Percentiles rank a stretch among this genome's conserved stretches.
phyloP scores from a whole-genome alignment of 192 early-diverging fungal genomes.

The Coemansia aciculifera region DNA sequence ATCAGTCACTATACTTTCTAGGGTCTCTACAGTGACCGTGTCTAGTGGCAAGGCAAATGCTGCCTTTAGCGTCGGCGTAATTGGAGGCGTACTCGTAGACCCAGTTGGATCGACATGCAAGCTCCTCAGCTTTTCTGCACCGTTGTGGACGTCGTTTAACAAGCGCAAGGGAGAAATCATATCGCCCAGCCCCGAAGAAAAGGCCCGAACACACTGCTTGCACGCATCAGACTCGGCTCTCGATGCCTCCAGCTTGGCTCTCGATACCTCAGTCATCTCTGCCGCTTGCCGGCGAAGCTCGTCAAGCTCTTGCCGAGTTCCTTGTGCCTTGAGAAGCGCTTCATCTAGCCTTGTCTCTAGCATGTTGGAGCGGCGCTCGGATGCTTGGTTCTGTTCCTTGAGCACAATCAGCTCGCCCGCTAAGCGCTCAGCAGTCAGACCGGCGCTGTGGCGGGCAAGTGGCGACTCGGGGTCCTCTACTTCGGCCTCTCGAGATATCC shows the following conservation, averaged over 20 bases:
- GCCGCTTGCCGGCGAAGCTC: slow-evolving; percentile 17
- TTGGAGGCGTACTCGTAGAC: slow-evolving; percentile 28
- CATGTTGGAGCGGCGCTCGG: slow-evolving; percentile 18
- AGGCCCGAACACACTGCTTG: slow-evolving; percentile 22
- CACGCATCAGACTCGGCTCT: slow-evolving; percentile 12
- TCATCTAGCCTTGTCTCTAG: slow-evolving; percentile 41
- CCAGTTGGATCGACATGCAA: slow-evolving; percentile 1
- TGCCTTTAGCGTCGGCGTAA: slow-evolving; percentile 32
- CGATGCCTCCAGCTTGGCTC: slow-evolving; percentile 10
- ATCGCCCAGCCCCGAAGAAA: slow-evolving; percentile 17
- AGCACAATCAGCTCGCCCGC: slow-evolving; percentile 45
- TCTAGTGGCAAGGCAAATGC: slow-evolving; percentile 1
- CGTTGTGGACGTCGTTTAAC: slow-evolving; percentile 21
- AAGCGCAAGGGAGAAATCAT: slow-evolving; percentile 33
- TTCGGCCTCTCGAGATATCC: slow-evolving; percentile 18
- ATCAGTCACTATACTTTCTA: slow-evolving; percentile 7
- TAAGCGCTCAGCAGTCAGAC: slow-evolving; percentile 41
- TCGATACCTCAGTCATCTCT: slow-evolving; percentile 19
- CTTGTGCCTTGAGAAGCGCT: slow-evolving; percentile 31
- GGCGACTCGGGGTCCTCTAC: slow-evolving; percentile 23
- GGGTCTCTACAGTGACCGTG: slow-evolving; percentile 14
- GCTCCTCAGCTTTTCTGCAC: slow-evolving; percentile 27
- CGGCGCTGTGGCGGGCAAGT: slow-evolving; percentile 43
- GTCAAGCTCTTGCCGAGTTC: slow-evolving; percentile 22
- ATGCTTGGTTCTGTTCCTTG: slow-evolving; percentile 36